Conservation (phyloP, 2,329 filamentous ascomycete species). For the Hypoxylon sp. region DNA sequence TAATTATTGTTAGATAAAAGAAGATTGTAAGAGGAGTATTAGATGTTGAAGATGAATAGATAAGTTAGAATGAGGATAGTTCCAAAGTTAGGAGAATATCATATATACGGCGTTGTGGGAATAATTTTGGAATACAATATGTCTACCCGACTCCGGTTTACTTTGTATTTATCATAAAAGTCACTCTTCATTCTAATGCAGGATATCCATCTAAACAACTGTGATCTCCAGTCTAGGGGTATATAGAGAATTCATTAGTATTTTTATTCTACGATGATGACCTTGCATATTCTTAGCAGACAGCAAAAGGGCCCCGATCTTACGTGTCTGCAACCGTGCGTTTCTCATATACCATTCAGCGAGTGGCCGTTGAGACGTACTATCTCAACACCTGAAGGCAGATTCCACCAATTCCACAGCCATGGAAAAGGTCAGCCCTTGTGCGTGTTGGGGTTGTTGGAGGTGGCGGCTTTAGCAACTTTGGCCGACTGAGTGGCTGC, state of each 20-base stretch:
- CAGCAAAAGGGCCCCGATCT: too few relatives aligned
- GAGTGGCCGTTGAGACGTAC: too few relatives aligned
- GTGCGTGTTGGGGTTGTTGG: neutral
- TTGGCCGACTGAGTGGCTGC: conserved; percentile 21
- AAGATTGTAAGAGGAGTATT: neutral
- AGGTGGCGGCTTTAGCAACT: neutral
- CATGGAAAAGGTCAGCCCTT: neutral
- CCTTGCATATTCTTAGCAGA: too few relatives aligned
- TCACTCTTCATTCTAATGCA: conserved; percentile 3
- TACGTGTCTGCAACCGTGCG: too few relatives aligned
- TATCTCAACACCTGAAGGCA: neutral
- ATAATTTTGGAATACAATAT: conserved; percentile 2
- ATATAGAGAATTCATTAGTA: too few relatives aligned
- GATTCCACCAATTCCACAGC: neutral
- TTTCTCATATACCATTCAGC: too few relatives aligned
- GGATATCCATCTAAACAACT: too few relatives aligned
- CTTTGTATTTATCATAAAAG: conserved; percentile 18
- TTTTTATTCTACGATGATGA: too few relatives aligned
- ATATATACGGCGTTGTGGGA: conserved; percentile 6
- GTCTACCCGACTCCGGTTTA: conserved; percentile 31
- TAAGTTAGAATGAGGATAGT: neutral
- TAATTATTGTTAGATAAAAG: neutral
- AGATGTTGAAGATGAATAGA: neutral
- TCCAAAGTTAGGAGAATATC: neutral
- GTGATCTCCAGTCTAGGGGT: too few relatives aligned